phyloP scores from a whole-genome alignment of 805 yeast genomes.

The Ogataea polymorpha region DNA sequence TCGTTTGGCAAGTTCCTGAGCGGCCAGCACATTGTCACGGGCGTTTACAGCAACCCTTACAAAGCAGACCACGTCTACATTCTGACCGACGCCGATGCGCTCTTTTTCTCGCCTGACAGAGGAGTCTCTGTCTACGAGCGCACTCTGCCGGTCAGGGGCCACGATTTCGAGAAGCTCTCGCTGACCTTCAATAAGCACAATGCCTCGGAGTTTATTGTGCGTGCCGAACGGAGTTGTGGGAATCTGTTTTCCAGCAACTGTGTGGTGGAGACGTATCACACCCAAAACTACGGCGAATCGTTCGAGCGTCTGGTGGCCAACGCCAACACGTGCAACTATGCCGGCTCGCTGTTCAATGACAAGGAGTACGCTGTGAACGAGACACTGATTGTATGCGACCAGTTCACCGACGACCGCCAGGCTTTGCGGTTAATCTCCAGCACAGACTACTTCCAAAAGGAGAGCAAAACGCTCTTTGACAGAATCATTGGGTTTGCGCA shows the following conservation, averaged over 20 bases:
- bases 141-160: conserved; percentile 50
- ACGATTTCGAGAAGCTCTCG: conserved; percentile 35
- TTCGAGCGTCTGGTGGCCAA: conserved; percentile 55
- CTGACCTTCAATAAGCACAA: conserved; percentile 62
- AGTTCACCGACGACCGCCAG: conserved; percentile 31
- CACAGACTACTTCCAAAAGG: conserved; percentile 46
- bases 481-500: conserved; percentile 71
- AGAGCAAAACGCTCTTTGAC: conserved; percentile 43
- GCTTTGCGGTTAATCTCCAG: conserved; percentile 40
- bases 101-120: conserved; percentile 65
- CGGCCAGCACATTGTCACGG: conserved; percentile 39
- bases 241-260: conserved; percentile 45
- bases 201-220: conserved; percentile 61
- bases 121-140: conserved; percentile 52
- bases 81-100: conserved; percentile 44
- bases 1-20: conserved; percentile 38
- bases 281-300: conserved; percentile 63
- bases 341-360: conserved; percentile 48
- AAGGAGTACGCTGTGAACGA: conserved; percentile 32
- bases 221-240: conserved; percentile 60
- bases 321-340: conserved; percentile 63
- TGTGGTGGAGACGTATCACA: conserved; percentile 53
- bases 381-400: conserved; percentile 65
- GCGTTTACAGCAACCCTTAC: conserved; percentile 61
- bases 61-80: conserved; percentile 55